Evolutionary conservation across 306 rosid species (phyloP).

Genomic region (Cucumis melo): DNA sequence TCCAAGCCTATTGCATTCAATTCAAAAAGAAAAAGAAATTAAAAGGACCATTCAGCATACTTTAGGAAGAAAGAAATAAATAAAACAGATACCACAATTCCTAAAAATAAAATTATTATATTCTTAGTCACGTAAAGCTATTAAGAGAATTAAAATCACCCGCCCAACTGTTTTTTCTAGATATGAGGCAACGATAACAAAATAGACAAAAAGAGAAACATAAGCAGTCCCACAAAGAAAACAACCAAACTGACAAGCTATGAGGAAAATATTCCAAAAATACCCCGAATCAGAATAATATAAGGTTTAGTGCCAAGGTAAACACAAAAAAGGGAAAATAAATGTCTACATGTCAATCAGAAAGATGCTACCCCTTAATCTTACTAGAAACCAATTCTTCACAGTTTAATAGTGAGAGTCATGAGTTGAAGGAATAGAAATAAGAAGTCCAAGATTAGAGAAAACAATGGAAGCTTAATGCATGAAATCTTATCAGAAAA

Average conservation of each 20-base stretch:
- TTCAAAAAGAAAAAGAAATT: neutral
- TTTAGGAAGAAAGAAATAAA: neutral
- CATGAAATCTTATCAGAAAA: neutral
- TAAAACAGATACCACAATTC: neutral
- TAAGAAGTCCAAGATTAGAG: neutral
- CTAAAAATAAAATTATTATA: neutral
- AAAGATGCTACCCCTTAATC: neutral
- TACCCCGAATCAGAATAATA: neutral
- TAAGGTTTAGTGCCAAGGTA: neutral
- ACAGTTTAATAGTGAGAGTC: neutral
- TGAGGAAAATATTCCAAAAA: neutral
- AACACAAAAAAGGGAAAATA: neutral
- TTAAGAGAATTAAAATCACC: neutral
- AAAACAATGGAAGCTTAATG: neutral
- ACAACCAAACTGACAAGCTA: neutral
- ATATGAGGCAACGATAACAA: neutral
- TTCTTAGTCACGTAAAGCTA: no score
- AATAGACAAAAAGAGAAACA: neutral
- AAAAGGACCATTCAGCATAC: neutral
- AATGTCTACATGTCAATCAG: neutral
- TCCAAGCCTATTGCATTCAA: conserved; percentile 41
- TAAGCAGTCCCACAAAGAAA: neutral
- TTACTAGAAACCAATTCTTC: neutral
- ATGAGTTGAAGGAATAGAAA: neutral
- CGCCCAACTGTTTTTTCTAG: neutral